Evolutionary conservation across 371 early-diverging fungal genomes (phyloP).

Genomic region (Mortierella sp.): DNA sequence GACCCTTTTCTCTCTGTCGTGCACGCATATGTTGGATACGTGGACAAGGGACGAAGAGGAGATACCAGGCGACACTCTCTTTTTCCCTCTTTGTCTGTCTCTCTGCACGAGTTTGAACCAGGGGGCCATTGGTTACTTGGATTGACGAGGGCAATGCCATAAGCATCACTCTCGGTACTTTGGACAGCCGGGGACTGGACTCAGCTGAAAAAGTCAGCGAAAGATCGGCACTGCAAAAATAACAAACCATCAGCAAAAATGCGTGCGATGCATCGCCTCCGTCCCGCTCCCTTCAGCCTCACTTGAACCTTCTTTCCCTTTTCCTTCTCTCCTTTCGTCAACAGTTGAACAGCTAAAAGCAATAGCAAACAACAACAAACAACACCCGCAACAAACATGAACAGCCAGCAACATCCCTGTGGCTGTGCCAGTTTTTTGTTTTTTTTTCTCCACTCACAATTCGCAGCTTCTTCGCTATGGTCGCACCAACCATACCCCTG

Average conservation of each 20-base stretch:
- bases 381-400: background rate
- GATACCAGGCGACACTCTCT: background rate
- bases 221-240: conserved; percentile 3
- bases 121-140: background rate
- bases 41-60: too few species aligned
- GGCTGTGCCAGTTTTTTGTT: too few species aligned
- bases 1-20: too few species aligned
- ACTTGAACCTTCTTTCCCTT: background rate
- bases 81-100: background rate
- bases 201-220: too few species aligned
- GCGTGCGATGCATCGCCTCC: background rate
- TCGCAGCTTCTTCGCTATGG: too few species aligned
- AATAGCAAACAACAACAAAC: background rate
- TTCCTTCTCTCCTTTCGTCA: background rate
- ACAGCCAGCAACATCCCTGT: too few species aligned
- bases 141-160: background rate
- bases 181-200: background rate
- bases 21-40: too few species aligned
- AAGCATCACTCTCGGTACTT: background rate
- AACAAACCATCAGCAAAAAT: background rate
- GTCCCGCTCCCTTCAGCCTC: conserved; percentile 1
- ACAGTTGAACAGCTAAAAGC: background rate
- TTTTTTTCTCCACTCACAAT: too few species aligned
- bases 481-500: background rate
- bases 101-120: background rate